These are phyloP conservation scores for Raddia guianensis DNA, from an alignment of 176 grass and related monocot genomes.

Conservation along the genomic window DNA sequence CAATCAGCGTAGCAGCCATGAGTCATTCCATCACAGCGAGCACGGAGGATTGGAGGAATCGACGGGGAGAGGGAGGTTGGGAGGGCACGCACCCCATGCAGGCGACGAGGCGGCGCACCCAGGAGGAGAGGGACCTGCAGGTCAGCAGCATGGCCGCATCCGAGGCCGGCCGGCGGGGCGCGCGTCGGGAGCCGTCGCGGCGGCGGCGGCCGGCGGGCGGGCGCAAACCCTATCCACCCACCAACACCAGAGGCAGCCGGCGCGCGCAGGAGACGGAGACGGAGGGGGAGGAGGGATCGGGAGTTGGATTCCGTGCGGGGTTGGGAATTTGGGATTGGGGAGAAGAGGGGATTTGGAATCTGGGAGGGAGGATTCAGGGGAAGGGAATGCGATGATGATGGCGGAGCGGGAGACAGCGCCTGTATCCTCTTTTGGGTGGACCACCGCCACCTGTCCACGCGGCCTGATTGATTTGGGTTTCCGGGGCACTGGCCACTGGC, in stretches of 20 bases:
- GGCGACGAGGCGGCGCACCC: constrained; percentile 74
- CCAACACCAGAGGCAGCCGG: neutral
- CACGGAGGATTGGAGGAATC: neutral
- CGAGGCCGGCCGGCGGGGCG: neutral
- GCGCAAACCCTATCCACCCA: constrained; percentile 42
- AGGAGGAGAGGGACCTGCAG: constrained; percentile 69
- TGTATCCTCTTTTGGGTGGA: neutral
- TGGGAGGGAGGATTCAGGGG: constrained; percentile 11
- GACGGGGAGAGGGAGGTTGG: neutral
- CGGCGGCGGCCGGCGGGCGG: neutral
- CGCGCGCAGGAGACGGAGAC: neutral
- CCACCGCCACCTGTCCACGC: neutral
- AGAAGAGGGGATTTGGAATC: constrained; percentile 17
- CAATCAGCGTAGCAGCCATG: neutral
- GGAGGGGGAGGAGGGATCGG: constrained; percentile 6
- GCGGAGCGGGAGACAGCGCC: neutral
- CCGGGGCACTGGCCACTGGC: neutral
- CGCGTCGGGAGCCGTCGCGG: constrained; percentile 7
- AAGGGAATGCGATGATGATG: neutral
- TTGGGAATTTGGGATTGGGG: constrained; percentile 25
- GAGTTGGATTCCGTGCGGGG: constrained; percentile 43
- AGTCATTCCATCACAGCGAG: neutral
- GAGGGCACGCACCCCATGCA: constrained; percentile 79
- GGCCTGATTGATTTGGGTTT: neutral
- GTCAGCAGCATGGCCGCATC: constrained; percentile 63